Conservation (phyloP, 179 eudicot species). For the Nepenthes alata region DNA sequence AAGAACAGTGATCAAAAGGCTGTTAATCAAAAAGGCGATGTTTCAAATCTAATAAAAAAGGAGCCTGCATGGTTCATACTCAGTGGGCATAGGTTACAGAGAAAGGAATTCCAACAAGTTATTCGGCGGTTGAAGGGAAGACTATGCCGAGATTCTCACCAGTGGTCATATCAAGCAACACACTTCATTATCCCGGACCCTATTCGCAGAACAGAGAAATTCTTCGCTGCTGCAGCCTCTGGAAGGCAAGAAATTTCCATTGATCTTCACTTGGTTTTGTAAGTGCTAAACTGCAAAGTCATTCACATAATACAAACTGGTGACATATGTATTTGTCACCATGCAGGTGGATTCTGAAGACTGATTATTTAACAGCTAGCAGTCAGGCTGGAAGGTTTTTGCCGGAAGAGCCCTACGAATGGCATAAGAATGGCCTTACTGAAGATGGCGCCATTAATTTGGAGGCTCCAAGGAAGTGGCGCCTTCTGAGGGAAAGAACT, state of each 20-base stretch:
- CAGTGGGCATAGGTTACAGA: conserved; percentile 81
- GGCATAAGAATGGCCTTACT: conserved; percentile 72
- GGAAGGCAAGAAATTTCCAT: conserved; percentile 48
- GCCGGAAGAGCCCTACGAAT: conserved; percentile 85
- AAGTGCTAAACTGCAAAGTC: too few relatives aligned
- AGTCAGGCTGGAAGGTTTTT: conserved; percentile 64
- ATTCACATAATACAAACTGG: too few relatives aligned
- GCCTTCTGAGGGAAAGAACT: conserved; percentile 69
- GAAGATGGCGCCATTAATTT: conserved; percentile 83
- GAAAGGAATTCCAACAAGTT: conserved; percentile 76
- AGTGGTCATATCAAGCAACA: conserved; percentile 96
- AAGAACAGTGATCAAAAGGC: conserved; percentile 12
- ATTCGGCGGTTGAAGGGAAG: conserved; percentile 66
- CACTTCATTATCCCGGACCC: conserved; percentile 86
- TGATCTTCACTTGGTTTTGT: too few relatives aligned
- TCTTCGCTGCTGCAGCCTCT: conserved; percentile 96
- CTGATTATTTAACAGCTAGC: conserved; percentile 71
- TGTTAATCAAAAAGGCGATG: conserved; percentile 2
- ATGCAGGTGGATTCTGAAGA: conserved; percentile 91
- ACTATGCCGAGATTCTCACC: conserved; percentile 85
- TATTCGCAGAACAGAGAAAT: conserved; percentile 77
- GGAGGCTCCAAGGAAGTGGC: conserved; percentile 97
- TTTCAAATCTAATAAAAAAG: conserved; percentile 6
- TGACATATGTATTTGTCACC: background rate
- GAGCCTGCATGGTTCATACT: conserved; percentile 66